A percentile compares a stretch with the other conserved stretches of the same genome.
Conservation (phyloP, 768 basidiomycete genomes). For the Amanita exitialis region DNA sequence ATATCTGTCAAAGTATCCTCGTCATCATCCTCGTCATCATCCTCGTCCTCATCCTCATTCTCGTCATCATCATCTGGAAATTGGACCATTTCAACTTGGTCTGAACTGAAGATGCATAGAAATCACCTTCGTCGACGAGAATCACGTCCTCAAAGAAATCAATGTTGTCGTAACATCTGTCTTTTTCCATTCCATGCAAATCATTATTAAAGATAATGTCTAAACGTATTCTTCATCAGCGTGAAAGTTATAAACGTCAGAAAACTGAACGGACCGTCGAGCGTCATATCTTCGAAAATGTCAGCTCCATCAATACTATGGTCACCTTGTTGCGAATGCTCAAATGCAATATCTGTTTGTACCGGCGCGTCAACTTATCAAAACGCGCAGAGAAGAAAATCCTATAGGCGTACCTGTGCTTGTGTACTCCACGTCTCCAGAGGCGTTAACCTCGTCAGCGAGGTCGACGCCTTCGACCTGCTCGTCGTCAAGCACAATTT, state of each 20-base stretch:
- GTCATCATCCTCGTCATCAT: background rate
- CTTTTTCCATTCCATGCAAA: background rate
- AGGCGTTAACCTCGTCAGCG: background rate
- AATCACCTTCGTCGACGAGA: background rate
- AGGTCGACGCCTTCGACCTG: too few species aligned
- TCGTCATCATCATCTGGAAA: background rate
- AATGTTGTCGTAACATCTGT: background rate
- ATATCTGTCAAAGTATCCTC: background rate
- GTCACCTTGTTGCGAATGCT: background rate
- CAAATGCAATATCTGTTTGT: background rate
- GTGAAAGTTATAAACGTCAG: background rate
- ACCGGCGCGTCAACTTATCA: background rate
- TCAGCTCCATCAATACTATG: background rate
- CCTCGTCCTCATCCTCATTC: background rate
- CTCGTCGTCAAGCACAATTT: background rate
- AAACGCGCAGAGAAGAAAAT: background rate
- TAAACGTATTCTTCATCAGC: background rate
- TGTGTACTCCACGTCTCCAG: background rate
- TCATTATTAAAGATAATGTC: background rate
- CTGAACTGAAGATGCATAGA: background rate
- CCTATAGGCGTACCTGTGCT: background rate
- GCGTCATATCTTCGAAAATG: background rate
- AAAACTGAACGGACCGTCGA: background rate
- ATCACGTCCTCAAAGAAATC: background rate
- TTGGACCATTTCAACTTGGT: background rate